phyloP scores from a whole-genome alignment of 192 early-diverging fungal genomes.

The Lunasporangiospora selenospora region DNA sequence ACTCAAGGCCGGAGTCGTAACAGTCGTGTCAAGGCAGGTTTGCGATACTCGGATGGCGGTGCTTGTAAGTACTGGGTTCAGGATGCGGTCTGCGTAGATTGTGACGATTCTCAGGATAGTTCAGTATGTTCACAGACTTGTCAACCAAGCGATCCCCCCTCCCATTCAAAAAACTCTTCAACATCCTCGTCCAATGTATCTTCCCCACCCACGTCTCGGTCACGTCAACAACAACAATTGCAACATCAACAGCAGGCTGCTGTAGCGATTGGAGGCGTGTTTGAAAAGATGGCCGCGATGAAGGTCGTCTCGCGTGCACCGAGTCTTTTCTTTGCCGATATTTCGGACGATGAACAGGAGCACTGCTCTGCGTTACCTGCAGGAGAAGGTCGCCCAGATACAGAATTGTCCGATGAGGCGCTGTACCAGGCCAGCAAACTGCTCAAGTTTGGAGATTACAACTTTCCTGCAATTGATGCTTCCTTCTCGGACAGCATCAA shows the following conservation, averaged over 20 bases:
- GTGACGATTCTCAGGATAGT: conserved; percentile 66
- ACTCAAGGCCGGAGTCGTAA: conserved; percentile 54
- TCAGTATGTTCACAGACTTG: too few species aligned
- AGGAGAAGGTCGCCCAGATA: too few species aligned
- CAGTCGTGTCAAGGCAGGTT: conserved; percentile 56
- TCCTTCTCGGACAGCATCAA: too few species aligned
- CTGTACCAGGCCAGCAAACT: conserved; percentile 50
- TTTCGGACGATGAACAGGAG: conserved; percentile 37
- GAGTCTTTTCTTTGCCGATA: conserved; percentile 26
- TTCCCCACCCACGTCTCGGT: conserved; percentile 52
- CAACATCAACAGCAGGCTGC: conserved; percentile 44
- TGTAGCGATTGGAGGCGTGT: too few species aligned
- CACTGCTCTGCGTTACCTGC: too few species aligned
- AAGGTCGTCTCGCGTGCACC: too few species aligned
- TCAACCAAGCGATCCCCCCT: too few species aligned
- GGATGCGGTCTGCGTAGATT: conserved; percentile 54
- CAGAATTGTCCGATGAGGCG: too few species aligned
- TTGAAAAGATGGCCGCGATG: too few species aligned
- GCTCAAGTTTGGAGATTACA: conserved; percentile 60
- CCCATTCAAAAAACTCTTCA: too few species aligned
- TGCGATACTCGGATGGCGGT: conserved; percentile 51
- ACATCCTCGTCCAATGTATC: conserved; percentile 52
- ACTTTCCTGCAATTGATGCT: conserved; percentile 58
- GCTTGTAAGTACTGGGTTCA: conserved; percentile 56
- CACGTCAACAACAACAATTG: conserved; percentile 57